Percentiles rank a stretch among this genome's conserved stretches.
These are phyloP conservation scores for Yarrowia porcina DNA, from an alignment of 805 yeast species.

Conservation along the genomic window DNA sequence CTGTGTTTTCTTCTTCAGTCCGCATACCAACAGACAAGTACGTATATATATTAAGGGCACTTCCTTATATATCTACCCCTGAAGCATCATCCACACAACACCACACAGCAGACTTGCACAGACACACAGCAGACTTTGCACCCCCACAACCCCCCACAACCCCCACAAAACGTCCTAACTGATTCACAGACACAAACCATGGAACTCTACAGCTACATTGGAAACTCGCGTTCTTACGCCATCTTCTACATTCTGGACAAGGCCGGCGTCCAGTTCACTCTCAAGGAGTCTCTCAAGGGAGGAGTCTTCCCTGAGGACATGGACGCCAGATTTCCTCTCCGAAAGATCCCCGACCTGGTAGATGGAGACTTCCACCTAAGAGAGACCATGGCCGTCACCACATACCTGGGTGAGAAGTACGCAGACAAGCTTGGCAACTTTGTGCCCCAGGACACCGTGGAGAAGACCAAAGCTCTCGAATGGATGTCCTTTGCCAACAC, in stretches of 20 bases:
- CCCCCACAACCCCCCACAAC: not conserved
- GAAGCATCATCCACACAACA: not conserved
- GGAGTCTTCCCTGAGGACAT: constrained; percentile 38
- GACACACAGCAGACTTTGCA: not conserved
- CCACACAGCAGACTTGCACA: not conserved
- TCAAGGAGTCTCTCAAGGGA: constrained; percentile 24
- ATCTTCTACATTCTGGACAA: constrained; percentile 19
- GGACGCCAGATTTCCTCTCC: constrained; percentile 52
- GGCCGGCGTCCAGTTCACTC: constrained; percentile 1
- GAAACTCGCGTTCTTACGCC: constrained; percentile 22
- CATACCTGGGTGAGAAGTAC: constrained; percentile 38
- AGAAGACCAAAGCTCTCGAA: constrained; percentile 63
- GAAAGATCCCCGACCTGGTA: constrained; percentile 59
- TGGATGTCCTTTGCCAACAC: constrained; percentile 76
- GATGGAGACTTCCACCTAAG: constrained; percentile 61
- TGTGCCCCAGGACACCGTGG: constrained; percentile 59
- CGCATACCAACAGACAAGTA: not conserved
- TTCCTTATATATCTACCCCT: not conserved
- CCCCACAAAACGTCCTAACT: not conserved
- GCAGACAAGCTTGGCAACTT: constrained; percentile 42
- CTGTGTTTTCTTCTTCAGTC: not conserved
- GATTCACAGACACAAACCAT: not conserved
- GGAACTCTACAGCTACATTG: constrained; percentile 17
- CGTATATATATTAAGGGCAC: not conserved
- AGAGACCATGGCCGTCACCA: constrained; percentile 60